Evolutionary conservation across 495 filamentous ascomycete genomes (phyloP).

Genomic region (Rostrohypoxylon terebratum): DNA sequence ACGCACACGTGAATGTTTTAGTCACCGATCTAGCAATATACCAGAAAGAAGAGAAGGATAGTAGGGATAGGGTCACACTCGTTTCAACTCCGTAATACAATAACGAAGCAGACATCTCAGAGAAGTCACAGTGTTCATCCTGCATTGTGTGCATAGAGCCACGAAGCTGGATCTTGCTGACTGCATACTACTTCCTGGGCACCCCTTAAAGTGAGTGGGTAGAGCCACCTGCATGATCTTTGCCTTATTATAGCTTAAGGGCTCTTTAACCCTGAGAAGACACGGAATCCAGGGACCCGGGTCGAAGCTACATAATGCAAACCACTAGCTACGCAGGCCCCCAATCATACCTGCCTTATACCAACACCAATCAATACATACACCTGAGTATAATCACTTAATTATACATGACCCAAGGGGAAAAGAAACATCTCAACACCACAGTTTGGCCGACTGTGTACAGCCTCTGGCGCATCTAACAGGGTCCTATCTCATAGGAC

Average conservation of each 20-base stretch:
- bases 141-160: neutral
- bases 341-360: slow-evolving; percentile 8
- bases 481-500: neutral
- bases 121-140: neutral
- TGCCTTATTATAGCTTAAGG: neutral
- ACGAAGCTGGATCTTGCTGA: slow-evolving; percentile 4
- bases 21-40: neutral
- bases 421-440: neutral
- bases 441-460: neutral
- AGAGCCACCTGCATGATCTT: slow-evolving; percentile 6
- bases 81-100: neutral
- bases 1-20: neutral
- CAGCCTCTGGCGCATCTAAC: neutral
- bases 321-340: neutral
- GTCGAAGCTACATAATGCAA: neutral
- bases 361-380: neutral
- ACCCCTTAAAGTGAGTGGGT: neutral
- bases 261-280: neutral
- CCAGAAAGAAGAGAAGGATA: neutral
- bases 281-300: slow-evolving; percentile 2
- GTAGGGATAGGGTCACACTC: neutral
- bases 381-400: neutral
- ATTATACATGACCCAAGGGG: neutral
- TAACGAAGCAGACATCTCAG: neutral
- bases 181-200: neutral